Conservation (phyloP, 2,329 filamentous ascomycete genomes). For the Verticillium longisporum region DNA sequence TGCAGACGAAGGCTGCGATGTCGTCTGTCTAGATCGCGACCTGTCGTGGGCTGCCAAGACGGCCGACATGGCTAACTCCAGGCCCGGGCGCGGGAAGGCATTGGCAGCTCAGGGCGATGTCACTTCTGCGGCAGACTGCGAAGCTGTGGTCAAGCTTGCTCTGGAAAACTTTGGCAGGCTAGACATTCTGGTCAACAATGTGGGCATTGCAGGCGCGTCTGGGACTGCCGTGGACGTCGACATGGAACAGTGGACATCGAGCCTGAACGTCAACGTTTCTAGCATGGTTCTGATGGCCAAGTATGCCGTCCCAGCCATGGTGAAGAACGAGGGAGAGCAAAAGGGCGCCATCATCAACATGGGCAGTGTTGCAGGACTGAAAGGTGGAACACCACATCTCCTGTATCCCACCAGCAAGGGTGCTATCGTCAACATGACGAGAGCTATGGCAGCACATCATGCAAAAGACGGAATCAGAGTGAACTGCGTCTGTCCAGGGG, state of each 20-base stretch:
- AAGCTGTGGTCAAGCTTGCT: conserved; percentile 30
- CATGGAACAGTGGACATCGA: conserved; percentile 48
- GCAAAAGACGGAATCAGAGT: conserved; percentile 17
- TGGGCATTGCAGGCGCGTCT: conserved; percentile 51
- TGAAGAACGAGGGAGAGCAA: conserved; percentile 37
- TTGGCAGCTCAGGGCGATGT: conserved; percentile 45
- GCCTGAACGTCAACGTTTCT: conserved; percentile 35
- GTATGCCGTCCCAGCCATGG: conserved; percentile 11
- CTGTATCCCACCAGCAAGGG: conserved; percentile 34
- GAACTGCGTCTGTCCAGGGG: conserved; percentile 38
- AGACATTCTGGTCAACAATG: conserved; percentile 59
- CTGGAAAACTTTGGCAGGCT: conserved; percentile 44
- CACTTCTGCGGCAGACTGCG: conserved; percentile 45
- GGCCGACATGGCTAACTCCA: conserved; percentile 39
- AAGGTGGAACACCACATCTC: conserved; percentile 30
- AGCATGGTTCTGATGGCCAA: conserved; percentile 13
- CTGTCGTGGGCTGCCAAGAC: conserved; percentile 43
- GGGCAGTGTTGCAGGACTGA: conserved; percentile 50
- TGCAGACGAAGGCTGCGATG: conserved; percentile 48
- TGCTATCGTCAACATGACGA: conserved; percentile 36
- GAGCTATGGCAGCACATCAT: conserved; percentile 37
- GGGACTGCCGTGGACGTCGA: conserved; percentile 57
- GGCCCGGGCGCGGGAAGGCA: conserved; percentile 27
- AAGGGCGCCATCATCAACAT: conserved; percentile 55
- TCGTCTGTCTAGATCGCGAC: conserved; percentile 52